Evolutionary conservation across 2,329 filamentous ascomycete species (phyloP).

Genomic region (Nigrospora osmanthi): DNA sequence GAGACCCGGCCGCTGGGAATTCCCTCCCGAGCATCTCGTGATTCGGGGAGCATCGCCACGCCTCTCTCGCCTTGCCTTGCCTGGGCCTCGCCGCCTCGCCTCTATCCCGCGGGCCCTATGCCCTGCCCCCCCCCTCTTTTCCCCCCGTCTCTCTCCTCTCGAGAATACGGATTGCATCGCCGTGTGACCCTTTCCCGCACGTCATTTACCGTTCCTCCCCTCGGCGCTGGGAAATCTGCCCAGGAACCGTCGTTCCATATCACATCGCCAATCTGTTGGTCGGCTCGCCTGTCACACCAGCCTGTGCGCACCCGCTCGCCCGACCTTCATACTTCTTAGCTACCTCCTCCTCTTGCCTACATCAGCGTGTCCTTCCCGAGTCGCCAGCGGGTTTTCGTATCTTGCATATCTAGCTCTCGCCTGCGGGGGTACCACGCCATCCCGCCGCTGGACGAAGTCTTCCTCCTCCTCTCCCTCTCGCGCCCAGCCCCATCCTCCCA

Average conservation of each 20-base stretch:
- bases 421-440: background rate
- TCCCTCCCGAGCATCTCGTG: no score
- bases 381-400: background rate
- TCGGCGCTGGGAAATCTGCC: no score
- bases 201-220: no score
- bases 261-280: conserved; percentile 1
- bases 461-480: conserved; percentile 2
- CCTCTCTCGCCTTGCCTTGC: no score
- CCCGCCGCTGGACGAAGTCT: background rate
- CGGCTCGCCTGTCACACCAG: background rate
- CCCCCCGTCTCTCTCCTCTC: no score
- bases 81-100: no score
- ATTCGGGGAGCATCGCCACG: no score
- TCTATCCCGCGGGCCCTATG: no score
- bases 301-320: background rate
- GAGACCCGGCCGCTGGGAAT: no score
- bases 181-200: no score
- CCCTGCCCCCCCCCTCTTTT: no score
- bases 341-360: background rate
- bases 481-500: conserved; percentile 2
- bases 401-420: conserved; percentile 6
- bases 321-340: background rate
- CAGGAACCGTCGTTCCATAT: background rate
- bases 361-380: background rate
- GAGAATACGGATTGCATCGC: no score